Evolutionary conservation across 345 rosid genomes (phyloP).

Genomic region (Eutrema yunnanense): DNA sequence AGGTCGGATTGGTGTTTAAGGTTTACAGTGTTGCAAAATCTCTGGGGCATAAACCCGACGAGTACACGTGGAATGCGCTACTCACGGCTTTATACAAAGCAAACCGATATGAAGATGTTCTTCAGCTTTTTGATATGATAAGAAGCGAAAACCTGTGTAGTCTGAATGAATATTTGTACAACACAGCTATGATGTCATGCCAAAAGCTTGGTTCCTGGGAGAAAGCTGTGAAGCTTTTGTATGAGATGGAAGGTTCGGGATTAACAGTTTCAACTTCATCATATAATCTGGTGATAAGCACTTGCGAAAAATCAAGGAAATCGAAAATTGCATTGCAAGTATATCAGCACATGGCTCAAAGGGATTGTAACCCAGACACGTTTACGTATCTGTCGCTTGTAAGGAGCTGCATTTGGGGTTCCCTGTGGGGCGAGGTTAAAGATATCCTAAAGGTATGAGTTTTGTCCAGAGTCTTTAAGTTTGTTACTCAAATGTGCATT

Average conservation of each 20-base stretch:
- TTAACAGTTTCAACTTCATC: constrained; percentile 44
- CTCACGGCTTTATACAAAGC: constrained; percentile 57
- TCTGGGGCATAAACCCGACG: constrained; percentile 59
- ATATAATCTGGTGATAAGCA: constrained; percentile 55
- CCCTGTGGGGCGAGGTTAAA: constrained; percentile 63
- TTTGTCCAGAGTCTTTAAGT: constrained; percentile 9
- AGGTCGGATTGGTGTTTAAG: constrained; percentile 51
- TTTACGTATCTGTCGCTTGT: constrained; percentile 62
- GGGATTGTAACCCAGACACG: constrained; percentile 45
- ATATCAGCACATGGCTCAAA: constrained; percentile 62
- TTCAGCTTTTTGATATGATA: constrained; percentile 58
- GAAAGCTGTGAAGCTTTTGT: constrained; percentile 64
- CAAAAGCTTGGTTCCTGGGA: constrained; percentile 75
- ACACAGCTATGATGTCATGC: constrained; percentile 64
- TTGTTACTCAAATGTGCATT: neutral
- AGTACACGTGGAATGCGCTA: constrained; percentile 74
- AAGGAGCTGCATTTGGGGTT: constrained; percentile 78
- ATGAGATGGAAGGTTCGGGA: constrained; percentile 66
- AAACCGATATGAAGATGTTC: constrained; percentile 47
- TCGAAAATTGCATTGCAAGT: constrained; percentile 68
- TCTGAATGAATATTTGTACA: constrained; percentile 47
- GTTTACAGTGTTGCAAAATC: constrained; percentile 40
- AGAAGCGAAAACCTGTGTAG: constrained; percentile 30
- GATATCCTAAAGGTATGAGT: constrained; percentile 53
- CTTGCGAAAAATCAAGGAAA: constrained; percentile 68